Conservation (phyloP, 1,284 basidiomycete genomes). For the Moesziomyces globuligerus region DNA sequence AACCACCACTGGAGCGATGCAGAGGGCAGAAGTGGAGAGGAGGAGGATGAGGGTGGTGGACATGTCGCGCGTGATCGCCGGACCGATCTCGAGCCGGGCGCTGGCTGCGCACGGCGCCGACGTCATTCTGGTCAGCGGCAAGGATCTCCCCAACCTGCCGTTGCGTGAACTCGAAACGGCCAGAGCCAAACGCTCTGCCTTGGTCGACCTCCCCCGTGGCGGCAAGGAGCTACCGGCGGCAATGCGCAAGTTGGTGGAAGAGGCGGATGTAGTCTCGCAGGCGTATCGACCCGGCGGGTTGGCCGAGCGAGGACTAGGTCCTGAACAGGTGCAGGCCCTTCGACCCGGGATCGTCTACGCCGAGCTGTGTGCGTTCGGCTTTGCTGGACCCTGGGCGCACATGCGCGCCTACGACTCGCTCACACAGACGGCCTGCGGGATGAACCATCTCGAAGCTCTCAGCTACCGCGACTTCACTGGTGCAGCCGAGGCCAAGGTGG, state of each 20-base stretch:
- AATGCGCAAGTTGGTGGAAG: constrained; percentile 69
- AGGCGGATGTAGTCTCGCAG: constrained; percentile 76
- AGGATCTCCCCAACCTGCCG: constrained; percentile 73
- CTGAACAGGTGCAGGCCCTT: constrained; percentile 51
- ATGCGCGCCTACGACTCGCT: constrained; percentile 76
- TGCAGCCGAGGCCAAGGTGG: constrained; percentile 65
- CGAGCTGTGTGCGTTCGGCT: constrained; percentile 74
- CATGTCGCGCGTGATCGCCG: constrained; percentile 34
- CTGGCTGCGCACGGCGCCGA: constrained; percentile 74
- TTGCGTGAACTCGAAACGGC: constrained; percentile 74
- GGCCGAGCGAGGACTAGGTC: constrained; percentile 14
- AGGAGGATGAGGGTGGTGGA: constrained; percentile 19
- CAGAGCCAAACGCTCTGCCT: constrained; percentile 75
- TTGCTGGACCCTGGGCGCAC: constrained; percentile 74
- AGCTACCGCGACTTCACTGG: constrained; percentile 69
- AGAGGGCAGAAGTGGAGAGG: background rate
- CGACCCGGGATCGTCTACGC: constrained; percentile 74
- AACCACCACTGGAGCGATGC: background rate
- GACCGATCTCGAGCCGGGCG: constrained; percentile 13
- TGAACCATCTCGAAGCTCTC: constrained; percentile 74
- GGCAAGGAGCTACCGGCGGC: constrained; percentile 18
- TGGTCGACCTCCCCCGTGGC: constrained; percentile 72
- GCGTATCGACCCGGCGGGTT: constrained; percentile 70
- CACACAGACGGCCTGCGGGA: constrained; percentile 75
- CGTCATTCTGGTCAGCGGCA: constrained; percentile 74